Evolutionary conservation across 495 filamentous ascomycete species (phyloP).

Genomic region (Lasiosphaeris hirsuta): DNA sequence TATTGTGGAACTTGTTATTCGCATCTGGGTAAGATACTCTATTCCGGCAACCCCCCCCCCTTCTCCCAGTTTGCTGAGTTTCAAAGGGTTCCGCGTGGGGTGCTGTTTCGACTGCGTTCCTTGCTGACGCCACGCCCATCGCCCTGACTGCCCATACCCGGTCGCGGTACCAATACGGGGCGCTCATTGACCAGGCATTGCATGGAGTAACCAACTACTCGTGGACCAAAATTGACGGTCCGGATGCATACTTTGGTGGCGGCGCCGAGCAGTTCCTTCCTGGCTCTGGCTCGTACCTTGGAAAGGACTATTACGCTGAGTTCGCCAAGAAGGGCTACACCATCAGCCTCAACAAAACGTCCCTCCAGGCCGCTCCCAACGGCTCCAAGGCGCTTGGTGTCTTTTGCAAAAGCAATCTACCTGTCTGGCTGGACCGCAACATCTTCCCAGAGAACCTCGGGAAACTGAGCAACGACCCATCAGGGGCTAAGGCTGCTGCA

Average conservation of each 20-base stretch:
- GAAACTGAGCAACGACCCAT: slow-evolving; percentile 58
- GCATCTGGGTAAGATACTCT: slow-evolving; percentile 48
- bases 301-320: slow-evolving; percentile 63
- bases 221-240: slow-evolving; percentile 63
- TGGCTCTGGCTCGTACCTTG: slow-evolving; percentile 48
- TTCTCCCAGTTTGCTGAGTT: slow-evolving; percentile 3
- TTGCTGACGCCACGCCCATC: slow-evolving; percentile 71
- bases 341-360: slow-evolving; percentile 63
- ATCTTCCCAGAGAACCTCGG: slow-evolving; percentile 61
- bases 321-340: slow-evolving; percentile 65
- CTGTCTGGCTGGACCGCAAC: slow-evolving; percentile 71
- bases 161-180: slow-evolving; percentile 56
- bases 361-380: slow-evolving; percentile 49
- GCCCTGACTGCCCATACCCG: slow-evolving; percentile 65
- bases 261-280: slow-evolving; percentile 70
- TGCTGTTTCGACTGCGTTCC: slow-evolving; percentile 62
- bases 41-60: slow-evolving; percentile 9
- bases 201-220: slow-evolving; percentile 60
- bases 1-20: slow-evolving; percentile 67
- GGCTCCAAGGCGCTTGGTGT: slow-evolving; percentile 61
- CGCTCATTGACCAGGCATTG: slow-evolving; percentile 59
- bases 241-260: slow-evolving; percentile 70
- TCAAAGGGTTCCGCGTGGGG: slow-evolving; percentile 44
- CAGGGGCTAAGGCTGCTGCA: slow-evolving; percentile 54
- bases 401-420: slow-evolving; percentile 62